phyloP scores from a whole-genome alignment of 371 early-diverging fungal species.

The Mucor circinelloides region DNA sequence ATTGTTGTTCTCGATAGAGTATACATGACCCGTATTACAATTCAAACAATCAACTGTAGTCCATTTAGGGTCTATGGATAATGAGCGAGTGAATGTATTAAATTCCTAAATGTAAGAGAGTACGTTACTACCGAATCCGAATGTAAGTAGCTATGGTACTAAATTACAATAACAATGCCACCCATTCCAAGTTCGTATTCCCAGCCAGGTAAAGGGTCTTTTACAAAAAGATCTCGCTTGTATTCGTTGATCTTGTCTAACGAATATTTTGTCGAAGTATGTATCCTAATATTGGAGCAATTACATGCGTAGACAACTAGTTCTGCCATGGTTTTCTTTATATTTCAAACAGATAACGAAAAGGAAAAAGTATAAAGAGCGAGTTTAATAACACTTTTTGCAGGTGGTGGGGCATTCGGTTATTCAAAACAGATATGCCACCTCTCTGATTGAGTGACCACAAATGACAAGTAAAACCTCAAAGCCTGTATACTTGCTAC shows the following conservation, averaged over 20 bases:
- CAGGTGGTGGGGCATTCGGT: neutral
- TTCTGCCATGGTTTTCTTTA: slow-evolving; percentile 13
- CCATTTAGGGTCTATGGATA: slow-evolving; percentile 16
- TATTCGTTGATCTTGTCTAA: slow-evolving; percentile 21
- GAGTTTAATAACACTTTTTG: neutral
- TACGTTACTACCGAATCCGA: neutral
- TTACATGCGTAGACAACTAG: slow-evolving; percentile 44
- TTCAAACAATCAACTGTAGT: slow-evolving; percentile 36
- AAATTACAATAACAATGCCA: slow-evolving; percentile 41
- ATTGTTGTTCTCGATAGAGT: slow-evolving; percentile 18
- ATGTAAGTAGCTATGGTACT: neutral
- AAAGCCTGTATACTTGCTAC: neutral
- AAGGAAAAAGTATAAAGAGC: neutral
- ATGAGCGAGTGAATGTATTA: slow-evolving; percentile 11
- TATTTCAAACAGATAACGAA: neutral
- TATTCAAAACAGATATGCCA: neutral
- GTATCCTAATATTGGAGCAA: slow-evolving; percentile 44
- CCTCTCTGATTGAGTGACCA: neutral
- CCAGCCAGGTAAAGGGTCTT: slow-evolving; percentile 34
- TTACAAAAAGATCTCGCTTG: slow-evolving; percentile 13
- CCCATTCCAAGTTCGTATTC: slow-evolving; percentile 47
- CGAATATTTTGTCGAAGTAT: slow-evolving; percentile 35
- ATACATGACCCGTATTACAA: slow-evolving; percentile 34
- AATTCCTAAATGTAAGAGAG: slow-evolving; percentile 1
- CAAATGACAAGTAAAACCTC: neutral